These are phyloP conservation scores for Talaromyces atroroseus DNA, from an alignment of 2,329 filamentous ascomycete genomes.

Conservation along the genomic window DNA sequence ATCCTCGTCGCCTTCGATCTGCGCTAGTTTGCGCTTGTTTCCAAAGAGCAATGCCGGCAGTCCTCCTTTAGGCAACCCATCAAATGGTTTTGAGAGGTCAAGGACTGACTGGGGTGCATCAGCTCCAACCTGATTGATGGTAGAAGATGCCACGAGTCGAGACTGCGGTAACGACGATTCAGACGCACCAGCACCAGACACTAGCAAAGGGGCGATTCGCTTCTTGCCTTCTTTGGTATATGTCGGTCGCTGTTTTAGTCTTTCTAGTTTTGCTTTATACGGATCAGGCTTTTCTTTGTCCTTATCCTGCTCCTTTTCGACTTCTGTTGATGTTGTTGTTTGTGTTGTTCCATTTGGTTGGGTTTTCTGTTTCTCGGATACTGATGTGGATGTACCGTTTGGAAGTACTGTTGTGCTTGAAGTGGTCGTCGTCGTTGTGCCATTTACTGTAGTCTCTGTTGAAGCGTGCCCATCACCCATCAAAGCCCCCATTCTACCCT, in stretches of 20 bases:
- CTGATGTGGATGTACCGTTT: conserved; percentile 41
- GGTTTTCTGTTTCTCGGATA: conserved; percentile 26
- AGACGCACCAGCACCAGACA: conserved; percentile 81
- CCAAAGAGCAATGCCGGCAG: conserved; percentile 80
- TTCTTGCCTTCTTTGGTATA: conserved; percentile 97
- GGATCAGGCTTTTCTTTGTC: conserved; percentile 46
- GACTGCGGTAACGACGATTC: conserved; percentile 85
- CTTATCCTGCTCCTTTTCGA: conserved; percentile 32
- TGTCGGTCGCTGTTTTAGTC: conserved; percentile 84
- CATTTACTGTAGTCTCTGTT: conserved; percentile 49
- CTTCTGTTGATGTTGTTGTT: conserved; percentile 21
- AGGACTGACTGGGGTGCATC: conserved; percentile 77
- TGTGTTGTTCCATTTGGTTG: conserved; percentile 33
- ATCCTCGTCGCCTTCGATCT: conserved; percentile 71
- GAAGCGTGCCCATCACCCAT: conserved; percentile 75
- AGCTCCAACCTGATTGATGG: conserved; percentile 57
- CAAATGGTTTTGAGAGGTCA: conserved; percentile 88
- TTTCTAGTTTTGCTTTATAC: conserved; percentile 56
- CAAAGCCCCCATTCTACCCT: conserved; percentile 94
- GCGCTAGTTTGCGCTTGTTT: conserved; percentile 80
- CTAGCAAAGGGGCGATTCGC: conserved; percentile 82
- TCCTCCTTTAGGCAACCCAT: conserved; percentile 85
- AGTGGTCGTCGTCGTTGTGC: conserved; percentile 19
- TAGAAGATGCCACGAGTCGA: conserved; percentile 73
- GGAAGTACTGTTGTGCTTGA: conserved; percentile 18